A percentile compares a stretch with the other conserved stretches of the same genome.
These are phyloP conservation scores for Trypanosoma platydactyli DNA, from an alignment of 208 protist genomes.

Conservation along the genomic window DNA sequence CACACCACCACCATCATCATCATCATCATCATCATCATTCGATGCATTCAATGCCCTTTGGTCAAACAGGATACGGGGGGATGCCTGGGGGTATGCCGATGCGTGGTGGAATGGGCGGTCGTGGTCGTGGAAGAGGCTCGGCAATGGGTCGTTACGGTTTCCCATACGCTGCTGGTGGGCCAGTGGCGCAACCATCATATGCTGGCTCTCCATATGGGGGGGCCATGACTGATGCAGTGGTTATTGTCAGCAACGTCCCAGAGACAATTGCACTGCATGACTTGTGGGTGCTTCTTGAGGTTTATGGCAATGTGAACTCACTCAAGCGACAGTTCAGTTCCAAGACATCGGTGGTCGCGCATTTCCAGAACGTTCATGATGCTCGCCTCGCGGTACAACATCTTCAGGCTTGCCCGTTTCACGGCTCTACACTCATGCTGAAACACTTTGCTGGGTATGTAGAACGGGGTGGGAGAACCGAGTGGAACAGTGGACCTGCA, in stretches of 20 bases:
- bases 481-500: slow-evolving; percentile 77
- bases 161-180: slow-evolving; percentile 2
- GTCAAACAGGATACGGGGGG: slow-evolving; percentile 22
- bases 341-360: slow-evolving; percentile 69
- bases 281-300: slow-evolving; percentile 87
- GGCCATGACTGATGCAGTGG: slow-evolving; percentile 36
- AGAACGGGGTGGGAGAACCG: slow-evolving; percentile 49
- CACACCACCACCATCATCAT: slow-evolving; percentile 11
- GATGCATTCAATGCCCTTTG: slow-evolving; percentile 26
- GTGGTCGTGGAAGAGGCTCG: slow-evolving; percentile 28
- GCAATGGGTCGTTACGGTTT: slow-evolving; percentile 27
- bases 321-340: slow-evolving; percentile 78
- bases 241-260: slow-evolving; percentile 69
- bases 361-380: slow-evolving; percentile 78
- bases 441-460: slow-evolving; percentile 79
- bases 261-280: slow-evolving; percentile 72
- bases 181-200: slow-evolving; percentile 9
- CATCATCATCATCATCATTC: slow-evolving; percentile 9
- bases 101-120: slow-evolving; percentile 24
- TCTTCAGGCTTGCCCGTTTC: slow-evolving; percentile 76
- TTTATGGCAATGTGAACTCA: slow-evolving; percentile 88
- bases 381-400: slow-evolving; percentile 65
- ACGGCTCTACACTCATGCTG: slow-evolving; percentile 51
- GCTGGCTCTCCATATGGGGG: neutral
- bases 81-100: slow-evolving; percentile 22